A percentile compares a stretch with the other conserved stretches of the same genome.
These are phyloP conservation scores for Acidomyces sp. DNA, from an alignment of 495 filamentous ascomycete species.

Conservation along the genomic window DNA sequence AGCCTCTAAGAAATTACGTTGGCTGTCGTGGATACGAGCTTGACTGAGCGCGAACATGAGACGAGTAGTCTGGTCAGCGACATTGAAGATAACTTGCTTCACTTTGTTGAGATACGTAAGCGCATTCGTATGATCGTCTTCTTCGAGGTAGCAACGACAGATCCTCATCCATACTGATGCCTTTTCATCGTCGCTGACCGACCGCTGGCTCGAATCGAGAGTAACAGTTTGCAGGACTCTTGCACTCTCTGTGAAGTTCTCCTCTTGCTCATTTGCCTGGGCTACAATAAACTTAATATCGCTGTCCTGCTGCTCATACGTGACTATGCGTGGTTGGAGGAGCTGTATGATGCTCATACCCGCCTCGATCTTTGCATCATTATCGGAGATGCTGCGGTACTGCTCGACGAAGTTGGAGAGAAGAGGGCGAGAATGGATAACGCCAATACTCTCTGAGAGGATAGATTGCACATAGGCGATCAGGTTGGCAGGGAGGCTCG, in stretches of 20 bases:
- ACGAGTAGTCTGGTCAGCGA: constrained; percentile 53
- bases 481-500: constrained; percentile 48
- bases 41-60: constrained; percentile 82
- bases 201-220: constrained; percentile 73
- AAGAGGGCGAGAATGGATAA: constrained; percentile 60
- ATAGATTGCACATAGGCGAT: constrained; percentile 55
- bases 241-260: constrained; percentile 69
- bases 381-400: constrained; percentile 41
- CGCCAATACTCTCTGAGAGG: constrained; percentile 53
- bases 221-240: constrained; percentile 69
- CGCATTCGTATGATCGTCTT: constrained; percentile 76
- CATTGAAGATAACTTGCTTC: constrained; percentile 75
- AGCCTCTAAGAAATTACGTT: constrained; percentile 82
- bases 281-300: constrained; percentile 70
- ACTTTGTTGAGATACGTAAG: constrained; percentile 82
- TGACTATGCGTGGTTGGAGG: constrained; percentile 52
- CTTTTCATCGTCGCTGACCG: constrained; percentile 64
- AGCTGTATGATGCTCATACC: constrained; percentile 54
- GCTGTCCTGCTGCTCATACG: constrained; percentile 74
- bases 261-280: constrained; percentile 64
- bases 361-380: constrained; percentile 52
- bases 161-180: constrained; percentile 82
- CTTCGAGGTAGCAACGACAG: constrained; percentile 85
- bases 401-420: constrained; percentile 52
- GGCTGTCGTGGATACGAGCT: constrained; percentile 82